Evolutionary conservation across 2,329 filamentous ascomycete genomes (phyloP).

Genomic region (Colletotrichum paranaense): DNA sequence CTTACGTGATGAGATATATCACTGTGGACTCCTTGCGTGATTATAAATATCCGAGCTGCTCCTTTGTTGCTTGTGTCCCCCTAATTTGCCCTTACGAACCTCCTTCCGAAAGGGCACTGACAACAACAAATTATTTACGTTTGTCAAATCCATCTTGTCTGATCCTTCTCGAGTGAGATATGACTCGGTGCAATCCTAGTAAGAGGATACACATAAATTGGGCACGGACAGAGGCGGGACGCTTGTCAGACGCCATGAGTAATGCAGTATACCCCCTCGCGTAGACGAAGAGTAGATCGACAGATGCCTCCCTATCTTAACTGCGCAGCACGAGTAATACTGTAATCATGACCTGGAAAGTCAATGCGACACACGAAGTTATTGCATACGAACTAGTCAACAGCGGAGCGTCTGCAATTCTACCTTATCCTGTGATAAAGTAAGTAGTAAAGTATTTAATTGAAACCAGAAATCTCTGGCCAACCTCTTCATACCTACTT

Average conservation of each 20-base stretch:
- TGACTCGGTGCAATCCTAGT: background rate
- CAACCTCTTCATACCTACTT: background rate
- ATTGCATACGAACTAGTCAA: too few species aligned
- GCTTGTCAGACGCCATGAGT: background rate
- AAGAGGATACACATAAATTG: background rate
- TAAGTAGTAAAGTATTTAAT: background rate
- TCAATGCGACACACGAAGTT: background rate
- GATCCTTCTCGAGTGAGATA: background rate
- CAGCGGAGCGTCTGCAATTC: too few species aligned
- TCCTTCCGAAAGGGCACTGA: too few species aligned
- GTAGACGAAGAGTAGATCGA: background rate
- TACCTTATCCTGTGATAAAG: too few species aligned
- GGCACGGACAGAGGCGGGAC: background rate
- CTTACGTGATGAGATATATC: too few species aligned
- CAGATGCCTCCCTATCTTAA: background rate
- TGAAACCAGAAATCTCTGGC: background rate
- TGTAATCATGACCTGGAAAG: background rate
- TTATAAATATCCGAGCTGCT: too few species aligned
- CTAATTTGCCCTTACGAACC: too few species aligned
- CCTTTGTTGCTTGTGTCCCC: too few species aligned
- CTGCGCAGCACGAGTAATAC: background rate
- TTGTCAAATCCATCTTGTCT: background rate
- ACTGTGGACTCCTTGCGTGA: too few species aligned
- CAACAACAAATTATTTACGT: background rate
- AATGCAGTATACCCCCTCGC: background rate